These are phyloP conservation scores for Populus tomentosa DNA, from an alignment of 441 rosid genomes.

Conservation along the genomic window DNA sequence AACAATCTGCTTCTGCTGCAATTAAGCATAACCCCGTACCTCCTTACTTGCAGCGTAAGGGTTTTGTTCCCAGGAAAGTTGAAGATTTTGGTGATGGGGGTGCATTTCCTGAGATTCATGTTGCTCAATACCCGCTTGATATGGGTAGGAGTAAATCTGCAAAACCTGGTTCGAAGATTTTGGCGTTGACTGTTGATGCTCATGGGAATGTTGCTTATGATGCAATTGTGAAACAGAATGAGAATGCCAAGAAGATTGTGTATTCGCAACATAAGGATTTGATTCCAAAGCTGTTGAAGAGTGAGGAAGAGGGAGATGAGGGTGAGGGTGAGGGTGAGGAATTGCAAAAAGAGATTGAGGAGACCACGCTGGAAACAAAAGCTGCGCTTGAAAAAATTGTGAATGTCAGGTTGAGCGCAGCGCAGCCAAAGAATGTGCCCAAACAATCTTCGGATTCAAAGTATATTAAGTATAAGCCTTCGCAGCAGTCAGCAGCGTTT, in stretches of 20 bases:
- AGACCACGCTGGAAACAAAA: conserved; percentile 66
- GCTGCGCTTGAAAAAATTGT: conserved; percentile 82
- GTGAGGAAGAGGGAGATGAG: conserved; percentile 36
- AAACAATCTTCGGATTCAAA: conserved; percentile 74
- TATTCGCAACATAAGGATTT: conserved; percentile 85
- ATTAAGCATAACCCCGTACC: conserved; percentile 56
- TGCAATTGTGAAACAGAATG: conserved; percentile 78
- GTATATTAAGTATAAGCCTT: conserved; percentile 83
- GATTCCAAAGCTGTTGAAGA: conserved; percentile 65
- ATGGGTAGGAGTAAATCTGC: conserved; percentile 66
- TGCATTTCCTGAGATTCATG: conserved; percentile 90
- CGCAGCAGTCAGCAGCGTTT: conserved; percentile 78
- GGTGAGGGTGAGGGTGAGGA: conserved; percentile 53
- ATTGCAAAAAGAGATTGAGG: conserved; percentile 62
- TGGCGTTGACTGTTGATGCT: conserved; percentile 83
- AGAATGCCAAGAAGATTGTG: conserved; percentile 71
- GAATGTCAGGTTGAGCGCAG: conserved; percentile 82
- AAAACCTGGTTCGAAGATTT: conserved; percentile 72
- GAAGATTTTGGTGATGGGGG: conserved; percentile 99
- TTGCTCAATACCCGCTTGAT: conserved; percentile 88
- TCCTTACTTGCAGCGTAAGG: conserved; percentile 60
- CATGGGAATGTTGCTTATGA: conserved; percentile 87
- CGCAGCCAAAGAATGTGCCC: conserved; percentile 90
- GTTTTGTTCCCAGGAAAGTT: conserved; percentile 69
- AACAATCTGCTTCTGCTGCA: conserved; percentile 22